Percentiles rank a stretch among this genome's conserved stretches.
phyloP scores from a whole-genome alignment of 805 yeast genomes.

The Ogataea henricii region DNA sequence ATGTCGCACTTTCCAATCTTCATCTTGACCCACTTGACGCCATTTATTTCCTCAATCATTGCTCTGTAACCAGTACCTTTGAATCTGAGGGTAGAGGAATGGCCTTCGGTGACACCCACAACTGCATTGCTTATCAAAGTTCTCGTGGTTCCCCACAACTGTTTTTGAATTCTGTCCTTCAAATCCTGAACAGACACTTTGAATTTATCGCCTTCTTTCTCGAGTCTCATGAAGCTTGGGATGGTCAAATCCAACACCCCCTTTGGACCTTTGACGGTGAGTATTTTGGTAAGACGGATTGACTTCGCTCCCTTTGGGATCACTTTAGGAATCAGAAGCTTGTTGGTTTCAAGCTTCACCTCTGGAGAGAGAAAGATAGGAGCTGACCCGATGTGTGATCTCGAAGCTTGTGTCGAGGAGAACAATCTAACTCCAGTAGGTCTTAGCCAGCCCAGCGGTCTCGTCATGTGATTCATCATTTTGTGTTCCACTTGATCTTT shows the following conservation, averaged over 20 bases:
- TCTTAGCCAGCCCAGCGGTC: not conserved
- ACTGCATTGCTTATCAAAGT: slow-evolving; percentile 75
- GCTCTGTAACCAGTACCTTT: slow-evolving; percentile 98
- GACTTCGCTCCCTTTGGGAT: slow-evolving; percentile 68
- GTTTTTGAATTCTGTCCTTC: slow-evolving; percentile 68
- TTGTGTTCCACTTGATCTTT: too few relatives aligned
- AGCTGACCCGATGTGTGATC: slow-evolving; percentile 77
- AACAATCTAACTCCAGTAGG: slow-evolving; percentile 26
- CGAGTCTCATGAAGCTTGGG: slow-evolving; percentile 68
- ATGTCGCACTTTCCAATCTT: slow-evolving; percentile 88
- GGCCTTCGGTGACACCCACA: slow-evolving; percentile 92
- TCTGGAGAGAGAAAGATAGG: slow-evolving; percentile 72
- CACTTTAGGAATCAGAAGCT: slow-evolving; percentile 55
- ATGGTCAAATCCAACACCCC: slow-evolving; percentile 65
- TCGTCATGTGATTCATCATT: slow-evolving; percentile 2
- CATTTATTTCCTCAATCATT: slow-evolving; percentile 59
- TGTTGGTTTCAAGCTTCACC: slow-evolving; percentile 49
- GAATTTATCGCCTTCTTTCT: slow-evolving; percentile 37
- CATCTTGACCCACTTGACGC: slow-evolving; percentile 61
- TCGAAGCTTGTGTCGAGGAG: slow-evolving; percentile 31
- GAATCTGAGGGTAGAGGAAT: slow-evolving; percentile 78
- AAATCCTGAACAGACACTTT: slow-evolving; percentile 52
- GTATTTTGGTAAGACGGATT: slow-evolving; percentile 56
- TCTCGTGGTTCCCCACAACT: slow-evolving; percentile 96
- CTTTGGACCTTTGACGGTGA: slow-evolving; percentile 73